Evolutionary conservation across 345 rosid genomes (phyloP).

Genomic region (Syzygium jambos): DNA sequence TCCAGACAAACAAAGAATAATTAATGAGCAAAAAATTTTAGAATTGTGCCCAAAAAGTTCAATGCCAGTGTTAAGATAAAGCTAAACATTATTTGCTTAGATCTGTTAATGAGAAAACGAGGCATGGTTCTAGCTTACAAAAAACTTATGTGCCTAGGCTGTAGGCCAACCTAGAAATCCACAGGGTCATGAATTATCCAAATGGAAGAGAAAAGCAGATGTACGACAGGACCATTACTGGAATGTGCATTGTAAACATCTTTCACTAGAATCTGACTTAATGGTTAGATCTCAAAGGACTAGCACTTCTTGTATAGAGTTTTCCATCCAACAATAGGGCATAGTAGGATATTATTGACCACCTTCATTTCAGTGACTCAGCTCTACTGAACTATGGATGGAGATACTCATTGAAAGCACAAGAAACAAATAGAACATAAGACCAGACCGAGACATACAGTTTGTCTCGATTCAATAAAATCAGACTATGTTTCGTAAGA

Average conservation of each 20-base stretch:
- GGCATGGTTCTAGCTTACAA: neutral
- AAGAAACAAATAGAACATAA: neutral
- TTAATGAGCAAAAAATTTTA: neutral
- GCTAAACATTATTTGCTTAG: neutral
- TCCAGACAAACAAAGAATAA: neutral
- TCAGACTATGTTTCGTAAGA: neutral
- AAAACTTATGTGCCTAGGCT: neutral
- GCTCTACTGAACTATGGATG: neutral
- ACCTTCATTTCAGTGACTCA: neutral
- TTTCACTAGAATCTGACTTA: neutral
- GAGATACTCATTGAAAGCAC: neutral
- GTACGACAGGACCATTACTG: neutral
- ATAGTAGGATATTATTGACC: neutral
- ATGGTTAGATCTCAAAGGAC: neutral
- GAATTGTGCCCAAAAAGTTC: neutral
- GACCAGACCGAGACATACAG: neutral
- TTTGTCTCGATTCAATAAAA: neutral
- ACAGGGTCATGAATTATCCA: neutral
- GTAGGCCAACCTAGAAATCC: neutral
- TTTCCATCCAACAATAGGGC: neutral
- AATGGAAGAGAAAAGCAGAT: neutral
- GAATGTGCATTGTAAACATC: neutral
- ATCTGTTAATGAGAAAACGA: neutral
- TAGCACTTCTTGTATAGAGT: neutral
- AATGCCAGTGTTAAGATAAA: neutral